Base-by-base conservation (phyloP, 139 green algal genomes). In the Chlorella sp. region DNA sequence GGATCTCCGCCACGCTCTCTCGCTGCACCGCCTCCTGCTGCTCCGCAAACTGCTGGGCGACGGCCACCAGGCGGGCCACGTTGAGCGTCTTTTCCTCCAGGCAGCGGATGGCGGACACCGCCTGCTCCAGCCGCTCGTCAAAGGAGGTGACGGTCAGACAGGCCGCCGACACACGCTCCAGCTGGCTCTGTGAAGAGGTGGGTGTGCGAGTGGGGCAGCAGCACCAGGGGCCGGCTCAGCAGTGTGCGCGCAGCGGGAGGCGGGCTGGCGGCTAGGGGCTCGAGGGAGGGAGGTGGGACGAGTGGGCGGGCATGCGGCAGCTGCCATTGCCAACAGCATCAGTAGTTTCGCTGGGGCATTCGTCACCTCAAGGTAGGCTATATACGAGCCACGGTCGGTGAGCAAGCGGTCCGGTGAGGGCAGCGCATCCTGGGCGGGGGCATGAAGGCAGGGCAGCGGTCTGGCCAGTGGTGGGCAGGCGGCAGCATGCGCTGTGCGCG, bases 321-420 rank as follows among this genome's bases (percentile, higher is more conserved):
- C n/a, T n/a, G n/a, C n/a, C n/a, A n/a, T n/a, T n/a, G n/a, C n/a
- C n/a, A n/a, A n/a, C n/a, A n/a, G n/a, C n/a, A n/a, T n/a, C n/a
- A n/a, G n/a, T n/a, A n/a, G n/a, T n/a, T n/a, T n/a, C n/a, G n/a
- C n/a, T n/a, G n/a, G n/a, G n/a, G n/a, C n/a, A n/a, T n/a, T n/a
- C n/a, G n/a, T n/a, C 2, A 60, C 51, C 51, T 90, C 87, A 2
- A 90, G 73, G 38, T 90, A 90, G 17, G 74, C 30, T 13, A 90
- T 90, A 74, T 90, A 90, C 1, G 80, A 77, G 60, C 74, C 68
- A 51, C 87, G 70, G 68, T 90, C 87, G 16, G 87, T 90, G 22
- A 90, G 36, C 73, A 90, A 80, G 30, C 84, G 84, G 40, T 90
- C 87, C 11, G 87, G 86, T 13, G 81, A 75, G 62, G 64, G 64